Percentiles rank a stretch among this genome's conserved stretches.
These are phyloP conservation scores for Aspergillus sclerotioniger DNA, from an alignment of 495 filamentous ascomycete species.

Conservation along the genomic window DNA sequence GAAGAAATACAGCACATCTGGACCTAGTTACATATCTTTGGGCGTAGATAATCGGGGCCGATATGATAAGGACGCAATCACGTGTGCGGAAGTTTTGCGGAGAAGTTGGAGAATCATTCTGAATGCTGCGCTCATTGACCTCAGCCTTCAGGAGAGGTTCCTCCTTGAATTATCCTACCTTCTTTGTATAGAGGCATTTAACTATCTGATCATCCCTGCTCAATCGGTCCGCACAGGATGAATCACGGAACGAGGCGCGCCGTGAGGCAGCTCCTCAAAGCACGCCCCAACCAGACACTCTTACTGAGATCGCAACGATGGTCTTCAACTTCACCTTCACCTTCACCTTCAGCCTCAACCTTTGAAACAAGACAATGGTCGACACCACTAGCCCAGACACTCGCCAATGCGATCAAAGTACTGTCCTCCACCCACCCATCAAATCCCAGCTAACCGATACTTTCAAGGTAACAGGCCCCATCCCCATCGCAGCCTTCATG, in stretches of 20 bases:
- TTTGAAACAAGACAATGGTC: conserved; percentile 65
- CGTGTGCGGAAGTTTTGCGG: conserved; percentile 31
- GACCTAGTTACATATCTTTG: background rate
- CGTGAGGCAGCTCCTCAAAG: conserved; percentile 30
- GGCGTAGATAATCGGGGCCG: conserved; percentile 6
- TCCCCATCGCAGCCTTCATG: conserved; percentile 93
- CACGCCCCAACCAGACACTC: conserved; percentile 22
- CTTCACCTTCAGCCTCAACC: background rate
- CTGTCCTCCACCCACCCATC: background rate
- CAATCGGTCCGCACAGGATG: conserved; percentile 21
- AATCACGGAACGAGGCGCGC: conserved; percentile 34
- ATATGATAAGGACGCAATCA: conserved; percentile 29
- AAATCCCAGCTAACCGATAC: conserved; percentile 38
- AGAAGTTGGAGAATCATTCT: conserved; percentile 21
- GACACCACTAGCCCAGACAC: conserved; percentile 81
- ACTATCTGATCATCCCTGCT: background rate
- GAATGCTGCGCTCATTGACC: background rate
- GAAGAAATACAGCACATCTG: background rate
- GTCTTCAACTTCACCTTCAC: conserved; percentile 26
- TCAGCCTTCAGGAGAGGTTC: background rate
- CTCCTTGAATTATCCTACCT: background rate
- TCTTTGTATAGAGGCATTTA: too few species aligned
- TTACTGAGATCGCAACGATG: conserved; percentile 26
- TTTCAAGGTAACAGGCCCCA: conserved; percentile 67
- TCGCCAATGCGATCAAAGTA: conserved; percentile 82